These are phyloP conservation scores for Starmerella etchellsii DNA, from an alignment of 805 yeast genomes.

Conservation along the genomic window DNA sequence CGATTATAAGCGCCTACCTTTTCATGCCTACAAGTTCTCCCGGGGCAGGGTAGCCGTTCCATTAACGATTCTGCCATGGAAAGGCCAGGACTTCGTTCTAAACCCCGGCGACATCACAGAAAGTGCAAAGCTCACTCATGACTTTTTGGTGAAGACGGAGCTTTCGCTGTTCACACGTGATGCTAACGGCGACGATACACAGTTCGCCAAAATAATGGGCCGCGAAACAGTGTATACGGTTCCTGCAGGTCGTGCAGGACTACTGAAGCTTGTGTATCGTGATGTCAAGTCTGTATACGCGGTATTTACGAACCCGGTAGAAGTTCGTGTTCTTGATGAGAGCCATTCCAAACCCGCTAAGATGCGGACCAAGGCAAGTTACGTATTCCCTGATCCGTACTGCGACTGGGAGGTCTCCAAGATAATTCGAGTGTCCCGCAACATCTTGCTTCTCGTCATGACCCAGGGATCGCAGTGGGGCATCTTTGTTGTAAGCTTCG, in stretches of 20 bases:
- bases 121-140: slow-evolving; percentile 4
- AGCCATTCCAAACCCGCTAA: slow-evolving; percentile 9
- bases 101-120: background rate
- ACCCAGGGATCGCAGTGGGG: slow-evolving; percentile 11
- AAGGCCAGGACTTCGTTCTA: background rate
- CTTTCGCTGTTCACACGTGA: slow-evolving; percentile 16
- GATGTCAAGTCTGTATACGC: slow-evolving; percentile 13
- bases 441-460: slow-evolving; percentile 5
- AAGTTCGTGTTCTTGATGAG: slow-evolving; percentile 13
- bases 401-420: slow-evolving; percentile 6
- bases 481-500: slow-evolving; percentile 9
- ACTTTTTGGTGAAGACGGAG: slow-evolving; percentile 16
- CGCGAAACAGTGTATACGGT: slow-evolving; percentile 1
- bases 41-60: background rate
- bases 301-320: slow-evolving; percentile 5
- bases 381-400: slow-evolving; percentile 1
- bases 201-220: slow-evolving; percentile 8
- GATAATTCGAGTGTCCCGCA: slow-evolving; percentile 4
- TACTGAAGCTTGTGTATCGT: slow-evolving; percentile 5
- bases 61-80: background rate
- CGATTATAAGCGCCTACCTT: slow-evolving; percentile 17
- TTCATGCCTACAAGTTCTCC: slow-evolving; percentile 6
- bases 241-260: slow-evolving; percentile 9
- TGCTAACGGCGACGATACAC: slow-evolving; percentile 16
- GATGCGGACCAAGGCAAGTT: slow-evolving; percentile 5